phyloP scores from a whole-genome alignment of 108 stramenopile genomes.

The Cyclotella choctawhatcheeana region DNA sequence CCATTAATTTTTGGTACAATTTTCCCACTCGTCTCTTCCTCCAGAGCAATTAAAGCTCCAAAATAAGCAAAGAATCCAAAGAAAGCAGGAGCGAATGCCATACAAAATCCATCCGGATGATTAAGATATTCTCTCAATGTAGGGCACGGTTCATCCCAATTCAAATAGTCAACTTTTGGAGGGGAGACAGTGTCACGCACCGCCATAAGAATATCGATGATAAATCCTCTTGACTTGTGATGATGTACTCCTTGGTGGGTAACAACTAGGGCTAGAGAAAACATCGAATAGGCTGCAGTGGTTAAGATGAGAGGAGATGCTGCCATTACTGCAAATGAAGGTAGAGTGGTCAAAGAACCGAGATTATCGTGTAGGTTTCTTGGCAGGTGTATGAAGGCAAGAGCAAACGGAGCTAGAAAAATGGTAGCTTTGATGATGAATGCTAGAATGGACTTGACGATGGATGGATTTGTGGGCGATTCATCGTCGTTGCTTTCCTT shows the following conservation, averaged over 20 bases:
- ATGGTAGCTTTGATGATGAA: not conserved
- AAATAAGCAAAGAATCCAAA: slow-evolving; percentile 88
- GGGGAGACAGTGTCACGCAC: not conserved
- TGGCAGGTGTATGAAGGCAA: not conserved
- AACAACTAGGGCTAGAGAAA: not conserved
- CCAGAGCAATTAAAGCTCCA: slow-evolving; percentile 68
- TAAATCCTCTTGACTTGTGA: not conserved
- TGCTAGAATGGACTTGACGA: not conserved
- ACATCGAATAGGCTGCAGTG: not conserved
- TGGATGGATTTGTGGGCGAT: not conserved
- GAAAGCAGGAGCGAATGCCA: slow-evolving; percentile 82
- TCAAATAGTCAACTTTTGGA: not conserved
- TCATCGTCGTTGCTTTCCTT: not conserved
- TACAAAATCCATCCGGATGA: slow-evolving; percentile 64
- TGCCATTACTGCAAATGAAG: not conserved
- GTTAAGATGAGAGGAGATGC: not conserved
- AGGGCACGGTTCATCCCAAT: not conserved
- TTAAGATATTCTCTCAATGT: slow-evolving; percentile 68
- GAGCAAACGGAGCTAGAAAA: slow-evolving; percentile 2
- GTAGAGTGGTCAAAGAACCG: not conserved
- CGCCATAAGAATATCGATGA: not conserved
- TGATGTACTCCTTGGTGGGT: not conserved
- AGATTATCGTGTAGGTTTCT: not conserved
- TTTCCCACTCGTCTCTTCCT: slow-evolving; percentile 52
- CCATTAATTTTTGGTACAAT: slow-evolving; percentile 35